A percentile compares a stretch with the other conserved stretches of the same genome.
Evolutionary conservation across 2,329 filamentous ascomycete genomes (phyloP).

Genomic region (Ceratocystis destructans): DNA sequence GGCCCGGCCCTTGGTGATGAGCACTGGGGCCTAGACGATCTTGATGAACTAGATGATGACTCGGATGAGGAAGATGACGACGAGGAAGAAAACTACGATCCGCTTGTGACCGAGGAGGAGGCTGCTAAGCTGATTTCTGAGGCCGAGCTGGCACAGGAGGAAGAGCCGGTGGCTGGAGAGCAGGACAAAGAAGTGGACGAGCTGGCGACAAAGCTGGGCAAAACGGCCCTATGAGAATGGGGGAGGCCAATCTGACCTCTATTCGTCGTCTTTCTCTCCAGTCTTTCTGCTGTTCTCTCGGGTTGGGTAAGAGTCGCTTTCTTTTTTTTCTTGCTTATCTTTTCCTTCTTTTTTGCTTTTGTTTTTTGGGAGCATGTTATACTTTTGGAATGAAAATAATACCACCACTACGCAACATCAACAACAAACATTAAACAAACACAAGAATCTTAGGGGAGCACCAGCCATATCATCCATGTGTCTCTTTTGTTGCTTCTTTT

Average conservation of each 20-base stretch:
- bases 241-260: background rate
- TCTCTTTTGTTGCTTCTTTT: too few species aligned
- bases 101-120: slow-evolving; percentile 45
- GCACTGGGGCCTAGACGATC: slow-evolving; percentile 70
- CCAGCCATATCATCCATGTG: too few species aligned
- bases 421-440: background rate
- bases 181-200: slow-evolving; percentile 70
- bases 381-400: slow-evolving; percentile 16
- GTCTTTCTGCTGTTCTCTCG: background rate
- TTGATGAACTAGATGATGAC: slow-evolving; percentile 76
- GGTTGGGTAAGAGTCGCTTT: background rate
- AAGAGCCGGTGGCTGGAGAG: slow-evolving; percentile 56
- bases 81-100: slow-evolving; percentile 49
- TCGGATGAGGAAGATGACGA: slow-evolving; percentile 50
- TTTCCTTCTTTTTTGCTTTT: background rate
- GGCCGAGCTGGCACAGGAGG: slow-evolving; percentile 57
- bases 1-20: slow-evolving; percentile 59
- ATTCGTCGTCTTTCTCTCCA: background rate
- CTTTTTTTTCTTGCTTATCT: background rate
- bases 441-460: too few species aligned
- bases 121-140: slow-evolving; percentile 53
- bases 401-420: slow-evolving; percentile 5
- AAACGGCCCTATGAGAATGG: slow-evolving; percentile 43
- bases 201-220: slow-evolving; percentile 59
- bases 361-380: background rate